Evolutionary conservation across 768 basidiomycete species (phyloP), one percentile per base, ranked within the genome.

Genomic region (Podaxis sp.): DNA sequence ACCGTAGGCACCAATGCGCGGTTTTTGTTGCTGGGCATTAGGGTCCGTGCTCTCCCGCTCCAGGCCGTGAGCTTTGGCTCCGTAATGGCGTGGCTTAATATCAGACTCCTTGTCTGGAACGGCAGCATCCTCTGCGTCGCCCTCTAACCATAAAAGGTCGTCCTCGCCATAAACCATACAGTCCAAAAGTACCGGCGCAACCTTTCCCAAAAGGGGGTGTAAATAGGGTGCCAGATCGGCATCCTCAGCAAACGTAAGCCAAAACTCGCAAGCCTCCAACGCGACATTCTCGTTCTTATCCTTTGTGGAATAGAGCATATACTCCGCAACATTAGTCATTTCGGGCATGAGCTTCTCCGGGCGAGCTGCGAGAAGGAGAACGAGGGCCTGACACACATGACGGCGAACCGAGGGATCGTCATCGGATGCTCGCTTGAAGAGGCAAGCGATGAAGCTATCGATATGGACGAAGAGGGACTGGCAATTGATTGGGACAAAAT

Each of bases 231-330:
- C 87, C 24, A 99, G 82, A 55, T 95, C 93, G 41, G 88, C 88
- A 68, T 98, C 95, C 73, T 99, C 97, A 15, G 97, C 96, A 71
- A 99, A 99, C 1, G 96, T 97, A 64, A 99, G 82, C 97, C 97
- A 99, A 75, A 99, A 99, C 81, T 99, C 97, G 82, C 96, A 97
- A 24, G 97, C 97, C 78, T 99, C 97, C 54, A 99, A 82, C 2
- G 96, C 95, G 58, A 95, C 96, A 65, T 89, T 90, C 77, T 98
- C 96, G 74, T 98, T 95, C 77, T 92, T 91, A 80, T 98, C 96
- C 76, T 96, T 95, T 13, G 95, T 98, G 28, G 95, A 96, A 78
- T 95, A 99, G 41, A 99, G 83, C 94, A 99, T 99, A 76, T 97
- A 99, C 73, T 97, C 95, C 28, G 96, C 95, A 46, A 99, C 97